These are phyloP conservation scores for Earliella scabrosa DNA, from an alignment of 1,284 basidiomycete species.

Conservation along the genomic window DNA sequence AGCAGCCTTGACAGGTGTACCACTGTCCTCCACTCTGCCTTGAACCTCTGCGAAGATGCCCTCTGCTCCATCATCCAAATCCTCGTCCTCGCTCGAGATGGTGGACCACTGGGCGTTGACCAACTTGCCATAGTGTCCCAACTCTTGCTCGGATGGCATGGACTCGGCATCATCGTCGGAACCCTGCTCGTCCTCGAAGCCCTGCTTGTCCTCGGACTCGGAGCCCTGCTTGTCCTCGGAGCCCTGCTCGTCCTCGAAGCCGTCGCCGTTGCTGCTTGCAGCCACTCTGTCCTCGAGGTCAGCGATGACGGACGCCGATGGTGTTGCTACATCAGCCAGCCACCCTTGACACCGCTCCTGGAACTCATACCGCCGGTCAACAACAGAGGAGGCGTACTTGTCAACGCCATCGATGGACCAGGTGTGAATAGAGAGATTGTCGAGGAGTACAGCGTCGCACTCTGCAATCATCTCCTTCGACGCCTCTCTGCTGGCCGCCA, in stretches of 20 bases:
- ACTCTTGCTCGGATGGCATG: too few species aligned
- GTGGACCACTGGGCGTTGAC: too few species aligned
- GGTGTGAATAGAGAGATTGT: not conserved
- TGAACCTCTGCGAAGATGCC: too few species aligned
- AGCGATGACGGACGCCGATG: not conserved
- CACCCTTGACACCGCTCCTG: not conserved
- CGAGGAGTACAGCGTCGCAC: not conserved
- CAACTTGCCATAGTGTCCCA: too few species aligned
- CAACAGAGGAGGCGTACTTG: not conserved
- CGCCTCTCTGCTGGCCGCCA: not conserved
- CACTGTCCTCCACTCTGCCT: too few species aligned
- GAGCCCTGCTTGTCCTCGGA: too few species aligned
- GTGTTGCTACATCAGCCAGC: not conserved
- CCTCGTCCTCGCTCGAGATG: too few species aligned
- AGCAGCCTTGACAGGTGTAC: too few species aligned
- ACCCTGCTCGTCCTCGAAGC: too few species aligned
- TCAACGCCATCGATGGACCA: not conserved
- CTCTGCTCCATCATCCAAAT: too few species aligned
- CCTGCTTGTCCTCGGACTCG: too few species aligned
- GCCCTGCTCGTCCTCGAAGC: not conserved
- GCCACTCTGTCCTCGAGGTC: not conserved
- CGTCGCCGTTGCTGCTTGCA: not conserved
- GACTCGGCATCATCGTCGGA: too few species aligned
- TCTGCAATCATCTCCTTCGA: not conserved
- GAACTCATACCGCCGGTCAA: not conserved